These are phyloP conservation scores for Phytophthora ramorum DNA, from an alignment of 352 stramenopile genomes.

Conservation along the genomic window DNA sequence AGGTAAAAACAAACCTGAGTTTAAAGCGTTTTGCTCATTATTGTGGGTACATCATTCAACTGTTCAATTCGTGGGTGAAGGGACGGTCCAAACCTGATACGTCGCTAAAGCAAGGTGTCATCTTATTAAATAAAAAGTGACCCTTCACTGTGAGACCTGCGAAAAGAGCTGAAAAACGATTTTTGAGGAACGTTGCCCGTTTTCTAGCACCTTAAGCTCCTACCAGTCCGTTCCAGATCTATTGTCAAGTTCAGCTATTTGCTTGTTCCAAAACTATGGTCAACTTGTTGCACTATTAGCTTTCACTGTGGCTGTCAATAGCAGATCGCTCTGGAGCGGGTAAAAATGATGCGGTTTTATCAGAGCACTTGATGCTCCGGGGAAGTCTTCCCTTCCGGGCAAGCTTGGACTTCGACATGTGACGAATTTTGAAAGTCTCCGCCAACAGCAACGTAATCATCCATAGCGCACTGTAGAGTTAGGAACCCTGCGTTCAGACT, in stretches of 20 bases:
- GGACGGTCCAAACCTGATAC: no score
- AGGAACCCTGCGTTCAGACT: neutral
- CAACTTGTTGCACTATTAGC: neutral
- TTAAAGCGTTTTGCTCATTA: no score
- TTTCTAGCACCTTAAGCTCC: no score
- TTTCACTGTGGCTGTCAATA: neutral
- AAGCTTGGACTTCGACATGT: neutral
- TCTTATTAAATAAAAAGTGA: no score
- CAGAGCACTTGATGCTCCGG: neutral
- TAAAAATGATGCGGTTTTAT: neutral
- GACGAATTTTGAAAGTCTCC: neutral
- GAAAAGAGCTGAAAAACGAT: no score
- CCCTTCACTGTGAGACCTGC: no score
- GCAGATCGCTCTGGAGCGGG: neutral
- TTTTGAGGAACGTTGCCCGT: no score
- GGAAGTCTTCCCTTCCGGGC: neutral
- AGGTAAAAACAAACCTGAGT: no score
- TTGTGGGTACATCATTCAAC: no score
- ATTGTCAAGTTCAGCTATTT: neutral
- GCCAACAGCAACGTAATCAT: neutral
- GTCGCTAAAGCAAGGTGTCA: no score
- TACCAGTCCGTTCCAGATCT: neutral
- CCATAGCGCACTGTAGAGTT: neutral
- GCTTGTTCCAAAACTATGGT: neutral
- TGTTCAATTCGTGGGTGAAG: no score